Conservation (phyloP, 257 asterid genomes). For the Leptodermis oblonga region DNA sequence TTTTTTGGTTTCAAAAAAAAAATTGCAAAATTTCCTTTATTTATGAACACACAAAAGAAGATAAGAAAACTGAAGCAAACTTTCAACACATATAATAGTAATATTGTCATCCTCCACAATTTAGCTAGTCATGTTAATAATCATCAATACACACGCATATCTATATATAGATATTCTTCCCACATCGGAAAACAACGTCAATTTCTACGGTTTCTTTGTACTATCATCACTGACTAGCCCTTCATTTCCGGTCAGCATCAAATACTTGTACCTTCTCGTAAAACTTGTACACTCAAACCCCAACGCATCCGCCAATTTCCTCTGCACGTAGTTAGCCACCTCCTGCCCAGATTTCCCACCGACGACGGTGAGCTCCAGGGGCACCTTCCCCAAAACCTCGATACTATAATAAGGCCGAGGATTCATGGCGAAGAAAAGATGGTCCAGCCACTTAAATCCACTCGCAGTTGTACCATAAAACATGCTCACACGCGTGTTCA, state of each 20-base stretch:
- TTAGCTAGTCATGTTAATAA: no score
- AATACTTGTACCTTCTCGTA: conserved; percentile 85
- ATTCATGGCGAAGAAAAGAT: conserved; percentile 77
- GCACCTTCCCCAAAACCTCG: conserved; percentile 50
- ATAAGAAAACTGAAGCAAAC: no score
- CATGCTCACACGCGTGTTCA: conserved; percentile 64
- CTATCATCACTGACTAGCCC: conserved; percentile 46
- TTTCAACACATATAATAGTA: neutral
- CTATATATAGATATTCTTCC: neutral
- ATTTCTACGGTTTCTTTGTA: neutral
- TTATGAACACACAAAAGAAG: no score
- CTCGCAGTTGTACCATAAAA: conserved; percentile 93
- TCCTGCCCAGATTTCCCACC: conserved; percentile 69
- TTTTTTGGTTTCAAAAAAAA: no score
- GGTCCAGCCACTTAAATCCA: conserved; percentile 84
- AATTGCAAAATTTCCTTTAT: no score
- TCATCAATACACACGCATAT: no score
- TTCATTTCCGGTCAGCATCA: conserved; percentile 92
- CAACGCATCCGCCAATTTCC: conserved; percentile 53
- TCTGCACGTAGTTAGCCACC: conserved; percentile 84
- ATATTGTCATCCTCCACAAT: neutral
- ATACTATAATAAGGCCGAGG: conserved; percentile 59
- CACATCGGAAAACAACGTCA: neutral
- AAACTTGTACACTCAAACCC: conserved; percentile 75
- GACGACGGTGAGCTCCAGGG: conserved; percentile 53